These are phyloP conservation scores for Fusarium udum DNA, from an alignment of 2,329 filamentous ascomycete species.

Conservation along the genomic window DNA sequence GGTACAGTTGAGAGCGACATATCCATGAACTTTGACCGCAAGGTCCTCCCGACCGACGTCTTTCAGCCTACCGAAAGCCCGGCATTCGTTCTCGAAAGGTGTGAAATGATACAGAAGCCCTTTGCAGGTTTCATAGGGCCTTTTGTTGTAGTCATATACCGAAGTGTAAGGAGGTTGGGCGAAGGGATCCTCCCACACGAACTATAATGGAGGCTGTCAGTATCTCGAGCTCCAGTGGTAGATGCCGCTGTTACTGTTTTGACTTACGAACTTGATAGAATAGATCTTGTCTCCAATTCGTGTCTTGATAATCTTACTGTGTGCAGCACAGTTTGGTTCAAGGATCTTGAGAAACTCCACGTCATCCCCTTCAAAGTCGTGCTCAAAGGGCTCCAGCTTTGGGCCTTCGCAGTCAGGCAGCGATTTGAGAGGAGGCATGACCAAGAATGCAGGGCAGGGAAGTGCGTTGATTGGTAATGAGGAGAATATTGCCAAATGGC, in stretches of 20 bases:
- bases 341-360: background rate
- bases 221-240: background rate
- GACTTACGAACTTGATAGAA: background rate
- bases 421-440: background rate
- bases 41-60: background rate
- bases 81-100: constrained; percentile 16
- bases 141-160: background rate
- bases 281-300: background rate
- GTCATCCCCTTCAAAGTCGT: background rate
- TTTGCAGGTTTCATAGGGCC: too few species aligned
- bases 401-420: background rate
- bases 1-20: background rate
- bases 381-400: background rate
- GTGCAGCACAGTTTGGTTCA: background rate
- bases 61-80: constrained; percentile 13
- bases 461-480: background rate
- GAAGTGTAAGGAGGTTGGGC: background rate
- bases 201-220: background rate
- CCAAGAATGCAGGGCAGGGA: background rate
- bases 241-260: background rate
- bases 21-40: constrained; percentile 6
- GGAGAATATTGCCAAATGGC: background rate
- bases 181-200: background rate
- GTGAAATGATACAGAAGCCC: background rate
- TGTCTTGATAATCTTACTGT: background rate